Evolutionary conservation across 2,329 filamentous ascomycete species (phyloP), one percentile per base, ranked within the genome.

Genomic region (Hawksworthiomyces lignivorus): DNA sequence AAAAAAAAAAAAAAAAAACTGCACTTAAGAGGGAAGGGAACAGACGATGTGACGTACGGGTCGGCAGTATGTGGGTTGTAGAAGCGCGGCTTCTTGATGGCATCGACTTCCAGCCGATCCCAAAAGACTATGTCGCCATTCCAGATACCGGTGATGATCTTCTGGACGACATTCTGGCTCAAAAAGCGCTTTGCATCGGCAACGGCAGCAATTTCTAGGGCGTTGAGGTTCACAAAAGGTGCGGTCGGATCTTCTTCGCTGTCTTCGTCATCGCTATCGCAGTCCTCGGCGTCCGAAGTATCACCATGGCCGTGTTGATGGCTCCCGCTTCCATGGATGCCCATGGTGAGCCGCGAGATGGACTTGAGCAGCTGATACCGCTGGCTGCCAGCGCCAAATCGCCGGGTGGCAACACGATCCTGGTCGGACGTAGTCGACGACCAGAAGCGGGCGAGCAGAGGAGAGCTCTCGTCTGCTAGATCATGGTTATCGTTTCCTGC

Each of bases 71-170:
- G 68, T 19, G 65, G 65, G 56, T 85, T 85, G 62, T 92, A 94
- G 49, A 85, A 77, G 18, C 82, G 80, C 2, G 87, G 82, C 54
- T 79, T 78, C 62, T 94, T 94, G 44, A 72, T 75, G 0, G 85
- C 79, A 53, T 83, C 68, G 8, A 86, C 73, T 8, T 77, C 82
- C n/a, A 94, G 66, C 6, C 71, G 77, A 46, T 88, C 82, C 87
- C 87, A 94, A 59, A 94, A 92, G 28, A 89, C 76, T 46, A 94
- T 87, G 50, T 89, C 82, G 34, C 87, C 87, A 48, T 81, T 79
- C 87, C 87, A 94, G 41, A 94, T 85, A 36, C 84, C 84, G 34
- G 84, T 82, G 48, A 94, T 77, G 50, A 94, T 84, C 54, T 83
- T 84, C 57, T 94, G 87, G 10, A 94, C 83, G 3, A 85, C 76